Evolutionary conservation across 2,329 filamentous ascomycete genomes (phyloP).

Genomic region (Arthroderma sp.): DNA sequence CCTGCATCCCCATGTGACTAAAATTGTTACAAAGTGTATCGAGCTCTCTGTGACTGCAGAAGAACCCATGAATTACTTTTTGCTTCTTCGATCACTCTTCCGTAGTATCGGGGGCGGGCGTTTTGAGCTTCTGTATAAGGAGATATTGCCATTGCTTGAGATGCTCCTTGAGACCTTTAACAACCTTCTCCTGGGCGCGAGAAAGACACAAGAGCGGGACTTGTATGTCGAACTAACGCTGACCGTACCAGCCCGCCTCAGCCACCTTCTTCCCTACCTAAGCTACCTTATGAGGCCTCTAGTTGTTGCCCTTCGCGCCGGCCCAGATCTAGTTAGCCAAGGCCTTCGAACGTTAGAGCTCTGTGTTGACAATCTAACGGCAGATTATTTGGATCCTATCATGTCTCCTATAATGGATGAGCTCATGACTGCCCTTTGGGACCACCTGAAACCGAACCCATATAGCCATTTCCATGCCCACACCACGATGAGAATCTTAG

Average conservation of each 20-base stretch:
- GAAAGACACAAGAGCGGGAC: constrained; percentile 81
- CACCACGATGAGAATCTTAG: constrained; percentile 92
- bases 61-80: constrained; percentile 97
- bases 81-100: constrained; percentile 82
- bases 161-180: constrained; percentile 97
- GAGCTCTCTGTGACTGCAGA: constrained; percentile 90
- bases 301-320: constrained; percentile 84
- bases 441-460: constrained; percentile 82
- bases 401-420: constrained; percentile 99
- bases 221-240: constrained; percentile 94
- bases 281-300: constrained; percentile 95
- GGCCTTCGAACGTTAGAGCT: constrained; percentile 86
- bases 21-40: constrained; percentile 94
- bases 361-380: constrained; percentile 94
- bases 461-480: constrained; percentile 97
- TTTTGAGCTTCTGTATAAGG: constrained; percentile 96
- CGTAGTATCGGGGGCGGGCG: constrained; percentile 92
- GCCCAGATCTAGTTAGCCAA: constrained; percentile 87
- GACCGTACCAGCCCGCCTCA: constrained; percentile 85
- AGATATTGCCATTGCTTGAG: constrained; percentile 87
- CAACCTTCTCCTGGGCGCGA: constrained; percentile 77
- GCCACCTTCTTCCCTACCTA: constrained; percentile 85
- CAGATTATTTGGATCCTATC: constrained; percentile 94
- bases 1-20: constrained; percentile 85
- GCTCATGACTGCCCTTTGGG: constrained; percentile 93